Percentiles rank a stretch among this genome's conserved stretches.
These are phyloP conservation scores for Salix koriyanagi DNA, from an alignment of 345 rosid genomes.

Conservation along the genomic window DNA sequence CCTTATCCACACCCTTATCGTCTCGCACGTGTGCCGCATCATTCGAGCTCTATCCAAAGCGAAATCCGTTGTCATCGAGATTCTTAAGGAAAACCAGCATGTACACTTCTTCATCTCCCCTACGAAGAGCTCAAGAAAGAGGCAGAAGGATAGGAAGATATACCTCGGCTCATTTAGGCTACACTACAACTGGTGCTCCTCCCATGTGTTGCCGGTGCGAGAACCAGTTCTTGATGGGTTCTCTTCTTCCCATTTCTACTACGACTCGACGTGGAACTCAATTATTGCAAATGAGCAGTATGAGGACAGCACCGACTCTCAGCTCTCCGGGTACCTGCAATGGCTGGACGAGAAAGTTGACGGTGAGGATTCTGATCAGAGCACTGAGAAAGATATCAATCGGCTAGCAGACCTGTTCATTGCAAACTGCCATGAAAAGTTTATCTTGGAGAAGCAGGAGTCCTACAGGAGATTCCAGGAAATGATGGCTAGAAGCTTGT, in stretches of 20 bases:
- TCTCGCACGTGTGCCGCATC: slow-evolving; percentile 51
- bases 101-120: slow-evolving; percentile 36
- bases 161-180: slow-evolving; percentile 79
- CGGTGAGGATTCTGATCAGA: not conserved
- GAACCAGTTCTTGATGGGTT: slow-evolving; percentile 43
- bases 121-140: slow-evolving; percentile 35
- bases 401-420: slow-evolving; percentile 76
- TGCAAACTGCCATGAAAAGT: slow-evolving; percentile 79
- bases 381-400: slow-evolving; percentile 56
- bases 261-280: slow-evolving; percentile 53
- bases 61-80: slow-evolving; percentile 42
- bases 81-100: slow-evolving; percentile 46
- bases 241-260: slow-evolving; percentile 40
- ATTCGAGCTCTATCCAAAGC: slow-evolving; percentile 51
- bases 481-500: slow-evolving; percentile 66
- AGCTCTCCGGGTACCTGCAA: slow-evolving; percentile 56
- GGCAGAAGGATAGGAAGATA: slow-evolving; percentile 38
- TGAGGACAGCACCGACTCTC: slow-evolving; percentile 30
- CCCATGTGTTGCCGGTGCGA: slow-evolving; percentile 59
- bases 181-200: slow-evolving; percentile 88
- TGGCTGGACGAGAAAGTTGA: slow-evolving; percentile 56
- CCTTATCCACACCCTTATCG: slow-evolving; percentile 50
- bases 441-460: slow-evolving; percentile 88
- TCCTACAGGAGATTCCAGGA: slow-evolving; percentile 88
- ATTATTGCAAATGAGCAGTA: slow-evolving; percentile 20